Conservation (phyloP, 2,329 filamentous ascomycete species). For the Iodosphaeria phyllophila region DNA sequence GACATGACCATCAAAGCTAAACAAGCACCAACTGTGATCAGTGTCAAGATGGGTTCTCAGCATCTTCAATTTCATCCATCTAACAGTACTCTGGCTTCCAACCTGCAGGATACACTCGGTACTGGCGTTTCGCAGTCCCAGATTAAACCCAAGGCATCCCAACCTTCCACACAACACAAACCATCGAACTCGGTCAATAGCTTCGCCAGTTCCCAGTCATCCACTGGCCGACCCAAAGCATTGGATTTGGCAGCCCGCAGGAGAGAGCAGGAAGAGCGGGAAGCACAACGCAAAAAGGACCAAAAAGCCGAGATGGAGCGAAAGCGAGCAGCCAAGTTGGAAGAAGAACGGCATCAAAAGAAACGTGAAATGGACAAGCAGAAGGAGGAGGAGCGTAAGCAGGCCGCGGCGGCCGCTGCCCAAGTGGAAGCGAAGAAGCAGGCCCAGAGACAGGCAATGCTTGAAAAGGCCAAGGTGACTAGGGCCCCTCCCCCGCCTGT, state of each 20-base stretch:
- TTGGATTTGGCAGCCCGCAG: slow-evolving; percentile 61
- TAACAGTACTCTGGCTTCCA: slow-evolving; percentile 36
- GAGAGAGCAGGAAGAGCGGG: slow-evolving; percentile 70
- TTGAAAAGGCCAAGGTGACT: slow-evolving; percentile 48
- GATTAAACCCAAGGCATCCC: slow-evolving; percentile 46
- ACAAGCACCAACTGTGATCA: slow-evolving; percentile 52
- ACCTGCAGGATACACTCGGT: slow-evolving; percentile 33
- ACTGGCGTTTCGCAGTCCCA: slow-evolving; percentile 20
- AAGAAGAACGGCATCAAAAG: slow-evolving; percentile 44
- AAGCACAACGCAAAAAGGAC: slow-evolving; percentile 60
- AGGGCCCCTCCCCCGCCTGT: slow-evolving; percentile 40
- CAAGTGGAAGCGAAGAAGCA: slow-evolving; percentile 46
- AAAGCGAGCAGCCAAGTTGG: slow-evolving; percentile 47
- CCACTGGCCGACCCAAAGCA: slow-evolving; percentile 48
- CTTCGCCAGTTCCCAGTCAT: slow-evolving; percentile 46
- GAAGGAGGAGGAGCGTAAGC: slow-evolving; percentile 40
- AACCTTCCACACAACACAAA: slow-evolving; percentile 42
- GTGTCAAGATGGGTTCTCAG: slow-evolving; percentile 48
- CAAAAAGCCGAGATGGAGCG: slow-evolving; percentile 68
- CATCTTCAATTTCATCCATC: slow-evolving; percentile 39
- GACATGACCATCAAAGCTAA: slow-evolving; percentile 39
- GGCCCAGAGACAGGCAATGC: slow-evolving; percentile 40
- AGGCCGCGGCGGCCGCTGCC: slow-evolving; percentile 23
- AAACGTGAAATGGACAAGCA: slow-evolving; percentile 44
- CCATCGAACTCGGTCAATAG: slow-evolving; percentile 34